Evolutionary conservation across 345 rosid genomes (phyloP), one percentile per base, ranked within the genome.

Genomic region (Moricandia arvensis): DNA sequence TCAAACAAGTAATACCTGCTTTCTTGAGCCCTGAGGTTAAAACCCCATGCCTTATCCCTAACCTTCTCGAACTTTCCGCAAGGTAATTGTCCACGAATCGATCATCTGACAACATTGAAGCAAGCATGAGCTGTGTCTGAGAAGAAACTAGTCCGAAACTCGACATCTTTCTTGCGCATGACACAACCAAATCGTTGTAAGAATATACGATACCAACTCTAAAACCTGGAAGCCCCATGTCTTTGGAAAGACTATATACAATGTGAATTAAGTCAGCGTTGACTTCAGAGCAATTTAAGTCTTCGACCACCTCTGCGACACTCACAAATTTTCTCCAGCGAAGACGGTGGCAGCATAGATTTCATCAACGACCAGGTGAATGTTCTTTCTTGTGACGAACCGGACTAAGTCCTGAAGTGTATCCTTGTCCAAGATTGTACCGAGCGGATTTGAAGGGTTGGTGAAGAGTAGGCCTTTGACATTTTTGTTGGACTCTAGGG

Each of bases 391-490:
- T 17, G 80, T 86, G 51, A 83, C 69, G 83, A 93, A 91, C 35
- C 71, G 80, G 34, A 86, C 83, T 1, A 93, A 30, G 80, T 75
- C 59, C 16, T 45, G 53, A 4, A 94, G 80, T 4, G 91, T 85
- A 0, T 86, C 83, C 3, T 59, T 80, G 77, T 88, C 87, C 8
- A 88, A 59, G 68, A 78, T 82, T 0, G 89, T 91, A 59, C 97
- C 97, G 0, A 94, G 85, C 5, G 98, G 98, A 75, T 94, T 94
- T 2, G 96, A 91, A 3, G 98, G 98, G 81, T 91, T 94, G 0
- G 93, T 80, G 10, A 93, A 4, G 80, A 93, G 83, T 11, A 93
- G 45, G 30, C 98, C 98, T 79, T 90, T 93, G 59, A 93, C 79
- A 12, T 81, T 86, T 35, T 82, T 83, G 74, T 84, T 75, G 45